Conservation (phyloP, 371 early-diverging fungal genomes). For the Rhizopus arrhizus region DNA sequence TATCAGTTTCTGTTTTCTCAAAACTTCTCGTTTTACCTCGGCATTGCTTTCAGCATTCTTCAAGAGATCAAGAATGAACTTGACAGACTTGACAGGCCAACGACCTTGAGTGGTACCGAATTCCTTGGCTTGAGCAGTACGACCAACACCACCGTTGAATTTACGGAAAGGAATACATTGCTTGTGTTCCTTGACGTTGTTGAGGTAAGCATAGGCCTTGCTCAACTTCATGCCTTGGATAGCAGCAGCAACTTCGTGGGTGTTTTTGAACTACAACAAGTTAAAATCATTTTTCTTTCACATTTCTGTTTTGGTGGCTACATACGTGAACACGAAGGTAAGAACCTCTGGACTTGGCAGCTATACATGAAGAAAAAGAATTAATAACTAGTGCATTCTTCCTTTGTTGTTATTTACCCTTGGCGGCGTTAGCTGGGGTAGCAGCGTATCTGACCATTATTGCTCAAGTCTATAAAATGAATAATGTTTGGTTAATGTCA, state of each 20-base stretch:
- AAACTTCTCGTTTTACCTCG: conserved; percentile 52
- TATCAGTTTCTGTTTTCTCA: not conserved
- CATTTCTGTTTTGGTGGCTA: not conserved
- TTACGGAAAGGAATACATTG: conserved; percentile 98
- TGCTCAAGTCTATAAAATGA: conserved; percentile 20
- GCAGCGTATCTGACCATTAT: conserved; percentile 65
- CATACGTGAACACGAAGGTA: conserved; percentile 23
- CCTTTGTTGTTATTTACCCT: conserved; percentile 40
- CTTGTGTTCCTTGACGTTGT: conserved; percentile 96
- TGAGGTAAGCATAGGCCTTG: conserved; percentile 95
- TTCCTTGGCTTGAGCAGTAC: conserved; percentile 97
- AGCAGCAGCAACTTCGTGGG: conserved; percentile 96
- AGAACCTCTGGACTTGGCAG: conserved; percentile 26
- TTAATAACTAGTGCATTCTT: not conserved
- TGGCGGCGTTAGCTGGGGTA: conserved; percentile 56
- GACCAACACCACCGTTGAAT: conserved; percentile 98
- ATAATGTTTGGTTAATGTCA: not conserved
- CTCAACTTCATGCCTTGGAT: conserved; percentile 91
- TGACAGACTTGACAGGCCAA: conserved; percentile 98
- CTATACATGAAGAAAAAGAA: conserved; percentile 2
- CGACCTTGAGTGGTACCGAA: conserved; percentile 94
- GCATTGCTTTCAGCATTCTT: conserved; percentile 98
- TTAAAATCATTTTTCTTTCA: not conserved
- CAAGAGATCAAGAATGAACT: conserved; percentile 92
- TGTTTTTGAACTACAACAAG: conserved; percentile 84